Evolutionary conservation across 2,329 filamentous ascomycete species (phyloP).

Genomic region (Plenodomus tracheiphilus): DNA sequence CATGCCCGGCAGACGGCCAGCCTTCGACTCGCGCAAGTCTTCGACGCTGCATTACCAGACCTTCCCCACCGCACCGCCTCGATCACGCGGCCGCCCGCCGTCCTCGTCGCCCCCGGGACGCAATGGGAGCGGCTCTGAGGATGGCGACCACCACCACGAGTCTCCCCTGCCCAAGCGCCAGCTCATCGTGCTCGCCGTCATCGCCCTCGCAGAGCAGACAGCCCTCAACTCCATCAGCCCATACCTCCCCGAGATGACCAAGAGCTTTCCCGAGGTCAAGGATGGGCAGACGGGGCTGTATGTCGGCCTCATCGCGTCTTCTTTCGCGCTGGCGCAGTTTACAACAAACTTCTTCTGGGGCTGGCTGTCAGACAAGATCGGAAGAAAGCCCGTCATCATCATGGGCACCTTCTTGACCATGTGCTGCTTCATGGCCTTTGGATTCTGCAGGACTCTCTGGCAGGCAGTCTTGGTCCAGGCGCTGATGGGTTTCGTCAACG

Average conservation of each 20-base stretch:
- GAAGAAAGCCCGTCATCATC: constrained; percentile 80
- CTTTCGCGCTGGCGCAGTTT: constrained; percentile 91
- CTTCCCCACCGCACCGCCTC: constrained; percentile 75
- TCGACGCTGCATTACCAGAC: constrained; percentile 75
- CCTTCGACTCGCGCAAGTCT: constrained; percentile 50
- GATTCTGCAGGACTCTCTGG: constrained; percentile 79
- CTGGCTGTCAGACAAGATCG: constrained; percentile 76
- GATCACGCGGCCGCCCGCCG: constrained; percentile 61
- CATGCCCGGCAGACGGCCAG: constrained; percentile 41
- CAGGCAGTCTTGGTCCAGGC: constrained; percentile 85
- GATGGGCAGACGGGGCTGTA: constrained; percentile 76
- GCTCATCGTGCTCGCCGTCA: constrained; percentile 80
- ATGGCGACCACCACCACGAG: constrained; percentile 50
- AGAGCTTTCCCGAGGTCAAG: constrained; percentile 79
- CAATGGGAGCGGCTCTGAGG: constrained; percentile 39
- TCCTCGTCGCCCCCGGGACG: constrained; percentile 31
- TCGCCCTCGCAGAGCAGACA: constrained; percentile 92
- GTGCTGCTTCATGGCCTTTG: constrained; percentile 81
- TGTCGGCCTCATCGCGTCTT: constrained; percentile 85
- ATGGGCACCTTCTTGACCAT: constrained; percentile 82
- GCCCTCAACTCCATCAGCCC: constrained; percentile 95
- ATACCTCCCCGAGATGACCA: constrained; percentile 91
- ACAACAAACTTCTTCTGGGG: constrained; percentile 92
- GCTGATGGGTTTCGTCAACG: constrained; percentile 90
- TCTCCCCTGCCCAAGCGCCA: constrained; percentile 83